Conservation (phyloP, 75 land plant genomes). For the Pinus albicaulis region DNA sequence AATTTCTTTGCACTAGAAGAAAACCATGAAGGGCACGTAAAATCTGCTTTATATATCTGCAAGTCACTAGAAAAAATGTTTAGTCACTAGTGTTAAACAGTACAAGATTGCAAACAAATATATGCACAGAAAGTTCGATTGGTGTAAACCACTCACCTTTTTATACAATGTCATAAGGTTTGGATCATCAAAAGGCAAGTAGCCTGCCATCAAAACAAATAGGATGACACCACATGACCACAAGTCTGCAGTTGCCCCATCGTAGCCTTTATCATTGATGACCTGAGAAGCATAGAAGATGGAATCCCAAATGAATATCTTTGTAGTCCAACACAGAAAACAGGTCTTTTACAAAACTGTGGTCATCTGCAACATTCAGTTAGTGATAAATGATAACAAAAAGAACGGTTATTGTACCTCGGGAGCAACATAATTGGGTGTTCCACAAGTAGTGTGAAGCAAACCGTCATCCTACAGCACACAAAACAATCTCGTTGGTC, state of each 20-base stretch:
- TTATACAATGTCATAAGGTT: slow-evolving; percentile 65
- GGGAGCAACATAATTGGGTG: slow-evolving; percentile 92
- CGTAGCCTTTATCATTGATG: slow-evolving; percentile 78
- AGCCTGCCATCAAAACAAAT: slow-evolving; percentile 84
- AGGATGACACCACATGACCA: slow-evolving; percentile 93
- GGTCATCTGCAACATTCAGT: neutral
- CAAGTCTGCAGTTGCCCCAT: slow-evolving; percentile 80
- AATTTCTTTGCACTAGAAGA: slow-evolving; percentile 46
- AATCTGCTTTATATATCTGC: slow-evolving; percentile 58
- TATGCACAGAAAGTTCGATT: neutral
- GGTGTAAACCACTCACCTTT: slow-evolving; percentile 32
- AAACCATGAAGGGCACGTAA: slow-evolving; percentile 62
- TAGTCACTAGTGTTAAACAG: neutral
- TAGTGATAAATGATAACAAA: neutral
- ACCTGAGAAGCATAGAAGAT: slow-evolving; percentile 32
- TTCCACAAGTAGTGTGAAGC: slow-evolving; percentile 90
- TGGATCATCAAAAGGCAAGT: slow-evolving; percentile 78
- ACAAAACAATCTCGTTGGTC: neutral
- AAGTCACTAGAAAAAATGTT: neutral
- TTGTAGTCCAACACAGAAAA: neutral
- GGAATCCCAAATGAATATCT: neutral
- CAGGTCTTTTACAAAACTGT: neutral
- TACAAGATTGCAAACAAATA: neutral
- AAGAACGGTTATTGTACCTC: slow-evolving; percentile 41
- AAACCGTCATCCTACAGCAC: slow-evolving; percentile 71